Conservation (phyloP, 2,329 filamentous ascomycete species). For the Cladosporium sp. region DNA sequence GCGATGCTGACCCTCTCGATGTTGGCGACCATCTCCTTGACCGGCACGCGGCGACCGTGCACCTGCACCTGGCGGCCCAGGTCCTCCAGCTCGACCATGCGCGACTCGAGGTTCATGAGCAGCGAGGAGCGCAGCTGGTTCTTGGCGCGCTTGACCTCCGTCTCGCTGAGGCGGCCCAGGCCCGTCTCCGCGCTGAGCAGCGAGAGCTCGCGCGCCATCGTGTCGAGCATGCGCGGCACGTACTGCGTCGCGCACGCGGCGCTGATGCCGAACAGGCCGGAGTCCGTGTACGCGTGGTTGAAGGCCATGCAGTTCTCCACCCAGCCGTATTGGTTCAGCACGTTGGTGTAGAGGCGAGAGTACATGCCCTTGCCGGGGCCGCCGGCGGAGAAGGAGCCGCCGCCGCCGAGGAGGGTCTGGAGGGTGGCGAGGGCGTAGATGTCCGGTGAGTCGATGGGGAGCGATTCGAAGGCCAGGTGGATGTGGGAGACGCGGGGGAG, state of each 20-base stretch:
- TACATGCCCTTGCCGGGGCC: slow-evolving; percentile 99
- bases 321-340: slow-evolving; percentile 96
- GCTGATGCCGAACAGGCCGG: slow-evolving; percentile 88
- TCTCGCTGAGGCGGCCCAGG: slow-evolving; percentile 62
- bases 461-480: slow-evolving; percentile 89
- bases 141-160: slow-evolving; percentile 87
- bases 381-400: slow-evolving; percentile 92
- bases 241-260: slow-evolving; percentile 75
- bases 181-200: slow-evolving; percentile 70
- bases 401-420: slow-evolving; percentile 90
- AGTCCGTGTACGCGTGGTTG: slow-evolving; percentile 96
- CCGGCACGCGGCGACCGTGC: slow-evolving; percentile 87
- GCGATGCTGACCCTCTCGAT: slow-evolving; percentile 76
- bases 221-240: slow-evolving; percentile 79
- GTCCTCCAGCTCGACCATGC: slow-evolving; percentile 97
- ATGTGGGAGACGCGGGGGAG: slow-evolving; percentile 82
- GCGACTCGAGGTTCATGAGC: slow-evolving; percentile 93
- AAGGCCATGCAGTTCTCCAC: slow-evolving; percentile 93
- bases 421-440: slow-evolving; percentile 95
- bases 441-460: slow-evolving; percentile 82
- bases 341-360: slow-evolving; percentile 92
- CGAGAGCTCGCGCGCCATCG: slow-evolving; percentile 87
- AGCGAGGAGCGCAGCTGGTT: slow-evolving; percentile 87
- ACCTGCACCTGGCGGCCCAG: slow-evolving; percentile 92
- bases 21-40: slow-evolving; percentile 82